phyloP scores from a whole-genome alignment of 164 flowering plant species.

The Sedum album region DNA sequence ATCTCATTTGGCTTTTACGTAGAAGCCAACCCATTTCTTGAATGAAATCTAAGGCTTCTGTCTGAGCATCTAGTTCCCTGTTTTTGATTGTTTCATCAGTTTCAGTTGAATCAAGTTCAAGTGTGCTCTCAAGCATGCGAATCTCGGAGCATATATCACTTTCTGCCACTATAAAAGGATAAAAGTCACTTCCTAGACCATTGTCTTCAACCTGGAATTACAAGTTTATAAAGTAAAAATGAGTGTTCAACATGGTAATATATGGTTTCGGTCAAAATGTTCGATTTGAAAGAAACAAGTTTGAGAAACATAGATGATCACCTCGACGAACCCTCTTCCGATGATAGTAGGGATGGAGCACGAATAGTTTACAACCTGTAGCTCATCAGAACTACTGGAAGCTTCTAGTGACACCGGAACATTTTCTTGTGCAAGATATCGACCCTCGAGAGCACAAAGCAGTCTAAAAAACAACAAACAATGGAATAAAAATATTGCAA shows the following conservation, averaged over 20 bases:
- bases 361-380: constrained; percentile 24
- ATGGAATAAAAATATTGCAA: background rate
- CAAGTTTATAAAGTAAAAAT: background rate
- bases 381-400: constrained; percentile 23
- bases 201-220: constrained; percentile 41
- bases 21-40: constrained; percentile 48
- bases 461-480: constrained; percentile 25
- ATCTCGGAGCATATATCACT: constrained; percentile 48
- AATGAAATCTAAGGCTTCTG: constrained; percentile 33
- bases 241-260: background rate
- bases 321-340: constrained; percentile 60
- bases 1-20: constrained; percentile 27
- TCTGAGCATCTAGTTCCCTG: constrained; percentile 21
- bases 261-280: background rate
- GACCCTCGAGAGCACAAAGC: constrained; percentile 46
- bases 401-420: constrained; percentile 16
- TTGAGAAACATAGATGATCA: constrained; percentile 11
- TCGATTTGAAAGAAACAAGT: background rate
- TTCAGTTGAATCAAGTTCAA: constrained; percentile 17
- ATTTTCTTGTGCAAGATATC: constrained; percentile 28
- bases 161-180: constrained; percentile 48
- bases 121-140: constrained; percentile 30
- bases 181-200: constrained; percentile 37
- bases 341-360: constrained; percentile 29
- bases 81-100: constrained; percentile 11